A percentile compares a stretch with the other conserved stretches of the same genome.
Conservation (phyloP, 139 green algal species). For the Astrephomene gubernaculifera region DNA sequence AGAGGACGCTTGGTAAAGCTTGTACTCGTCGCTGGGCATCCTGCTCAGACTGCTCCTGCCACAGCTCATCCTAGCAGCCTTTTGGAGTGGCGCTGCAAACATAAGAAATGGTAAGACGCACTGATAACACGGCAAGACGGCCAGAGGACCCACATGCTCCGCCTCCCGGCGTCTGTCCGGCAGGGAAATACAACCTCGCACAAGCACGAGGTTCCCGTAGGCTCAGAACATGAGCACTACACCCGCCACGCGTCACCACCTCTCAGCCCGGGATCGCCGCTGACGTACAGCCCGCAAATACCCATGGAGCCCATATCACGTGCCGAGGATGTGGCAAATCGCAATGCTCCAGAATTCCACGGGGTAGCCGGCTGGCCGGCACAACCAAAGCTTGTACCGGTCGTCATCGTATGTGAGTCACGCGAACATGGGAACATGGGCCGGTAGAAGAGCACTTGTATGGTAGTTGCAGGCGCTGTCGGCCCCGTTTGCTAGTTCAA, state of each 20-base stretch:
- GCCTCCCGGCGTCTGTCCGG: no score
- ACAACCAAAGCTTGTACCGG: constrained; percentile 87
- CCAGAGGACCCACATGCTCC: no score
- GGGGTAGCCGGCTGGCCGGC: constrained; percentile 78
- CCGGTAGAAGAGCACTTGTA: not conserved
- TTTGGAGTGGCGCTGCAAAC: no score
- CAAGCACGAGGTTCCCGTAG: constrained; percentile 45
- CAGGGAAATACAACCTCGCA: constrained; percentile 76
- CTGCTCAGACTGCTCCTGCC: no score
- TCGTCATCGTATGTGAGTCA: constrained; percentile 87
- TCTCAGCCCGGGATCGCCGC: constrained; percentile 80
- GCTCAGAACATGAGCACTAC: constrained; percentile 38
- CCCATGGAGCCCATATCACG: constrained; percentile 74
- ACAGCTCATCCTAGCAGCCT: no score
- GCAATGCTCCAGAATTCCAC: constrained; percentile 74
- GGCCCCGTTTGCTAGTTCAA: no score
- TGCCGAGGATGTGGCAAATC: constrained; percentile 39
- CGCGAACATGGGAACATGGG: no score
- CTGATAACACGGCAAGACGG: no score
- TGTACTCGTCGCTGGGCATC: no score
- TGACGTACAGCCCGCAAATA: constrained; percentile 89
- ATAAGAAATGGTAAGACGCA: no score
- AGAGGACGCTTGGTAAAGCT: no score
- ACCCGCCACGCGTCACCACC: constrained; percentile 52
- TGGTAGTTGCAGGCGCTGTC: no score